phyloP scores from a whole-genome alignment of 2,329 filamentous ascomycete genomes.

The Aschersonia sp. region DNA sequence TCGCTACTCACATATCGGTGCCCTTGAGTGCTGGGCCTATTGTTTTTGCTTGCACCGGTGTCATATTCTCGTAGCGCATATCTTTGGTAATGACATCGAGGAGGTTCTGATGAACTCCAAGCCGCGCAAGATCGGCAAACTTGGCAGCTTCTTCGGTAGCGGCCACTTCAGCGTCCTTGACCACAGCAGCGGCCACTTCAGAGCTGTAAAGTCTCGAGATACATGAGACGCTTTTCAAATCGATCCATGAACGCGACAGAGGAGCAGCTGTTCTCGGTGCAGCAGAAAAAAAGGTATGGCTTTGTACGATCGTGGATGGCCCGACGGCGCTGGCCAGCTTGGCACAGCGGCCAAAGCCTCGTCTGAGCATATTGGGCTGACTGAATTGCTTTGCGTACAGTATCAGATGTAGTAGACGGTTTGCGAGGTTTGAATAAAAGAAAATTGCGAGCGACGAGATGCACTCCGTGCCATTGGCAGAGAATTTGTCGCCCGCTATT shows the following conservation, averaged over 20 bases:
- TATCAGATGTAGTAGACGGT: no score
- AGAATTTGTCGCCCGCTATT: no score
- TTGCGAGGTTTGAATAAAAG: no score
- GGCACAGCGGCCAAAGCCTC: slow-evolving; percentile 24
- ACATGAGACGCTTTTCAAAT: slow-evolving; percentile 10
- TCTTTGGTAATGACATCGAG: slow-evolving; percentile 53
- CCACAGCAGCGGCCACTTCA: slow-evolving; percentile 17
- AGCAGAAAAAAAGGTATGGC: slow-evolving; percentile 11
- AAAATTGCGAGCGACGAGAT: no score
- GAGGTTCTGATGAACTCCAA: slow-evolving; percentile 48
- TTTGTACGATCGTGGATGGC: slow-evolving; percentile 14
- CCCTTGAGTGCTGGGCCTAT: slow-evolving; percentile 70
- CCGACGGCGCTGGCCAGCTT: slow-evolving; percentile 17
- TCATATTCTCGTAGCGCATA: slow-evolving; percentile 77
- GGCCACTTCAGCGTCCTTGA: slow-evolving; percentile 2
- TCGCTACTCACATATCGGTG: slow-evolving; percentile 56
- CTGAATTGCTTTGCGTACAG: no score
- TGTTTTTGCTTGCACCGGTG: slow-evolving; percentile 76
- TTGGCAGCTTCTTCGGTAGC: slow-evolving; percentile 15
- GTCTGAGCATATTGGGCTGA: slow-evolving; percentile 15
- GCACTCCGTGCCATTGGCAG: no score
- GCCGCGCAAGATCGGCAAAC: slow-evolving; percentile 28
- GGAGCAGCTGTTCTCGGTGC: slow-evolving; percentile 9
- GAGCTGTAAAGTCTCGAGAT: slow-evolving; percentile 23
- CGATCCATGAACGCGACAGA: slow-evolving; percentile 6